Percentiles rank a stretch among this genome's conserved stretches.
phyloP scores from a whole-genome alignment of 2,329 filamentous ascomycete genomes.

The Colletotrichum eremochloae region DNA sequence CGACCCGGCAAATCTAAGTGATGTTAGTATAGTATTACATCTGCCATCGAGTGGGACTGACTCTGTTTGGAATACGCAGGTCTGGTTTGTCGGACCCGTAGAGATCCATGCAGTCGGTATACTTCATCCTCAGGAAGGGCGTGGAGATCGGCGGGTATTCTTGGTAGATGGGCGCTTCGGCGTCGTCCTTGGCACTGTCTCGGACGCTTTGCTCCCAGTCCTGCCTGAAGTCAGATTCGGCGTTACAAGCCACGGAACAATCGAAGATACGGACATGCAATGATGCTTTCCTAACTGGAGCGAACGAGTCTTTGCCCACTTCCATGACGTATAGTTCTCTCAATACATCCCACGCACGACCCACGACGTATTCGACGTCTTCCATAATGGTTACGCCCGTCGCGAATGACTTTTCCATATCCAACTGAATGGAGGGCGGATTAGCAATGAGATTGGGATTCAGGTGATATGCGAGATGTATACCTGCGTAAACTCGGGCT shows the following conservation, averaged over 20 bases:
- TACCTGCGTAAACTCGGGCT: constrained; percentile 96
- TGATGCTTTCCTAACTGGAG: constrained; percentile 46
- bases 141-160: constrained; percentile 46
- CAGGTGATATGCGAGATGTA: background rate
- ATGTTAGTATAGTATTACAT: constrained; percentile 32
- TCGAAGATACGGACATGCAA: constrained; percentile 8
- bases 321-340: constrained; percentile 56
- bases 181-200: constrained; percentile 28
- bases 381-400: constrained; percentile 78
- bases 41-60: constrained; percentile 51
- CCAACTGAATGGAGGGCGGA: constrained; percentile 68
- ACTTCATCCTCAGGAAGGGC: constrained; percentile 73
- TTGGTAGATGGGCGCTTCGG: constrained; percentile 20
- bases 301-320: constrained; percentile 48
- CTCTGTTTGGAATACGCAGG: constrained; percentile 77
- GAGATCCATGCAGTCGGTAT: constrained; percentile 80
- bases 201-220: constrained; percentile 37
- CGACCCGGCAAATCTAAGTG: constrained; percentile 73
- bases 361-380: constrained; percentile 65
- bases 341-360: constrained; percentile 65
- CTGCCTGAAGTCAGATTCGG: constrained; percentile 13
- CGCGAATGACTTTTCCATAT: constrained; percentile 94
- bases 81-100: constrained; percentile 97
- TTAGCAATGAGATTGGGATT: background rate
- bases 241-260: background rate